A percentile compares a stretch with the other conserved stretches of the same genome.
Conservation (phyloP, 2,329 filamentous ascomycete genomes). For the Mariannaea elegans region DNA sequence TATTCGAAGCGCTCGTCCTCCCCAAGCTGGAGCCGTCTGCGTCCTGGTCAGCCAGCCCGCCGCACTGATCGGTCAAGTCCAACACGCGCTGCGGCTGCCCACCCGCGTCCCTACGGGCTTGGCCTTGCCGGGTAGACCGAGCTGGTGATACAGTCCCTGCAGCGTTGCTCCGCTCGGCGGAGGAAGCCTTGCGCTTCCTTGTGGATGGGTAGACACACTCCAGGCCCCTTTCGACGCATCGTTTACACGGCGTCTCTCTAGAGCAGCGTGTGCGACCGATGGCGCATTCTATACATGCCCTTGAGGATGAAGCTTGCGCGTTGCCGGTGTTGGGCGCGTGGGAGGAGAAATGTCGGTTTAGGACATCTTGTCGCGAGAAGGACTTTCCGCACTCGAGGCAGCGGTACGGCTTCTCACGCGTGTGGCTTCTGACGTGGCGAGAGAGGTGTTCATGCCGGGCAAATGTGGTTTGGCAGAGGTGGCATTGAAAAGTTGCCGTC, state of each 20-base stretch:
- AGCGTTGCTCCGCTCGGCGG: not conserved
- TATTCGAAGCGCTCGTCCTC: too few species aligned
- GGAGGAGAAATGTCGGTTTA: conserved; percentile 23
- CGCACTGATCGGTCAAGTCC: too few species aligned
- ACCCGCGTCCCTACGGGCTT: not conserved
- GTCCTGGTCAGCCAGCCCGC: too few species aligned
- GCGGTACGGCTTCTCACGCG: conserved; percentile 26
- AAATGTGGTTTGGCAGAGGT: conserved; percentile 21
- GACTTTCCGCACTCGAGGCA: conserved; percentile 25
- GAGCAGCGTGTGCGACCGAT: conserved; percentile 27
- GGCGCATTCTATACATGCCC: conserved; percentile 29
- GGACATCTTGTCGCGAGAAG: conserved; percentile 27
- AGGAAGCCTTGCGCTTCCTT: conserved; percentile 1
- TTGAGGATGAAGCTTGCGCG: not conserved
- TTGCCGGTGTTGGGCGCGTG: not conserved
- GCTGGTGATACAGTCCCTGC: not conserved
- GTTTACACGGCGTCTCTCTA: conserved; percentile 22
- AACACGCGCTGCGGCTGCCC: not conserved
- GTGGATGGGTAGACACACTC: conserved; percentile 7
- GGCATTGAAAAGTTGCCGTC: conserved; percentile 2
- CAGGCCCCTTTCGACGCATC: conserved; percentile 19
- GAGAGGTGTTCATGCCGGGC: conserved; percentile 26
- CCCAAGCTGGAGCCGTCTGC: too few species aligned
- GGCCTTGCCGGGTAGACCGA: not conserved
- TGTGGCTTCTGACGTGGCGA: conserved; percentile 28